These are phyloP conservation scores for Yamadazyma friedrichii DNA, from an alignment of 1,139 yeast species.

Conservation along the genomic window DNA sequence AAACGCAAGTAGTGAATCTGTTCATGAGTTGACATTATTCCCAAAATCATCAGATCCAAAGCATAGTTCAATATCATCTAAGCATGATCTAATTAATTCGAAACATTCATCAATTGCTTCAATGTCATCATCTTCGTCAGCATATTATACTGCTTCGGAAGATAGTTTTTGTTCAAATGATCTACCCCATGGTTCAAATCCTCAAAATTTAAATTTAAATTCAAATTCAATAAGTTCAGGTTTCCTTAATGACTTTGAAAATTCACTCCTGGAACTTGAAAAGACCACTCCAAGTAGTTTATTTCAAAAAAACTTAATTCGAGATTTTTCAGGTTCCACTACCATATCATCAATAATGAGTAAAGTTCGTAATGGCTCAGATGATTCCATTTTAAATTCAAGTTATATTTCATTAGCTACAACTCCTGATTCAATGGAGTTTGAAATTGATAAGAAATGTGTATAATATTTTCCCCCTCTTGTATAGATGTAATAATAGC, in stretches of 20 bases:
- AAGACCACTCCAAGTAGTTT: neutral
- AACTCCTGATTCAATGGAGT: conserved; percentile 20
- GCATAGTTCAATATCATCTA: neutral
- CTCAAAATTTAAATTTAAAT: neutral
- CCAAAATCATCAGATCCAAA: too few relatives aligned
- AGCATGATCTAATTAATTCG: neutral
- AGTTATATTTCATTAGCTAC: conserved; percentile 15
- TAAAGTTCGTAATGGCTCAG: conserved; percentile 13
- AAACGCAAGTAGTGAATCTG: too few relatives aligned
- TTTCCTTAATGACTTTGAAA: too few relatives aligned
- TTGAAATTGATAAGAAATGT: conserved; percentile 9
- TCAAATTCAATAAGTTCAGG: neutral
- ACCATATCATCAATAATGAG: conserved; percentile 24
- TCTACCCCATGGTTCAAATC: neutral
- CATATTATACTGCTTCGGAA: conserved; percentile 16
- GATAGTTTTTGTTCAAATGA: neutral
- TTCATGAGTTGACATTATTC: neutral
- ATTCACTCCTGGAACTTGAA: neutral
- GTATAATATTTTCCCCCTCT: neutral
- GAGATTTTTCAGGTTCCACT: conserved; percentile 19
- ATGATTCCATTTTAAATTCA: conserved; percentile 13
- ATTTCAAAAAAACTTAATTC: conserved; percentile 1
- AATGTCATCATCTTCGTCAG: conserved; percentile 11
- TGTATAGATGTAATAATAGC: neutral
- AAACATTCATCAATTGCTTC: conserved; percentile 9